Evolutionary conservation across 176 grass and related monocot species (phyloP).

Genomic region (Coix lacrymajobi): DNA sequence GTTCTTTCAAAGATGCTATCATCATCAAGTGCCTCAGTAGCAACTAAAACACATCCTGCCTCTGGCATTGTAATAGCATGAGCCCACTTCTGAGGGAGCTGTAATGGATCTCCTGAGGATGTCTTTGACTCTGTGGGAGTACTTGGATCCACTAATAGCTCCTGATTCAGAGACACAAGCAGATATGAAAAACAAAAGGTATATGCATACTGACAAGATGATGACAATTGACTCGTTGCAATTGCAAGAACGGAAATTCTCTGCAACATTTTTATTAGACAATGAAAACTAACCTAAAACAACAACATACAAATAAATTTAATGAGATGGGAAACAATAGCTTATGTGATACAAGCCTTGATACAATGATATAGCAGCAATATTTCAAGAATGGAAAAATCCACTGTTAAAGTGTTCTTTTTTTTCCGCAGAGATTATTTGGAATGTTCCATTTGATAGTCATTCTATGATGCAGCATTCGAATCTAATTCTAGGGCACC

Average conservation of each 20-base stretch:
- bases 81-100: constrained; percentile 74
- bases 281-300: neutral
- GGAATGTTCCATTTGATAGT: neutral
- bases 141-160: constrained; percentile 45
- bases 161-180: constrained; percentile 36
- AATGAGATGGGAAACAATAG: neutral
- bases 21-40: constrained; percentile 84
- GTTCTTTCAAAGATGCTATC: constrained; percentile 63
- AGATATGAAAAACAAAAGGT: neutral
- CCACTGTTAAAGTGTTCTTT: neutral
- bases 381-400: neutral
- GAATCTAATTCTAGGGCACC: neutral
- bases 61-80: constrained; percentile 82
- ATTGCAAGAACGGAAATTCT: neutral
- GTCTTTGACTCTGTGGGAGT: constrained; percentile 10
- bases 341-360: neutral
- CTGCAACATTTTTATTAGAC: neutral
- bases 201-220: neutral
- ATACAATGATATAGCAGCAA: neutral
- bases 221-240: neutral
- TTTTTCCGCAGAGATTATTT: neutral
- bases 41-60: constrained; percentile 74
- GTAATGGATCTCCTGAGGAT: constrained; percentile 9
- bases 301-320: neutral
- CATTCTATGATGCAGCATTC: neutral